Percentiles rank a stretch among this genome's conserved stretches.
phyloP scores from a whole-genome alignment of 2,329 filamentous ascomycete species.

The Alternaria triticina region DNA sequence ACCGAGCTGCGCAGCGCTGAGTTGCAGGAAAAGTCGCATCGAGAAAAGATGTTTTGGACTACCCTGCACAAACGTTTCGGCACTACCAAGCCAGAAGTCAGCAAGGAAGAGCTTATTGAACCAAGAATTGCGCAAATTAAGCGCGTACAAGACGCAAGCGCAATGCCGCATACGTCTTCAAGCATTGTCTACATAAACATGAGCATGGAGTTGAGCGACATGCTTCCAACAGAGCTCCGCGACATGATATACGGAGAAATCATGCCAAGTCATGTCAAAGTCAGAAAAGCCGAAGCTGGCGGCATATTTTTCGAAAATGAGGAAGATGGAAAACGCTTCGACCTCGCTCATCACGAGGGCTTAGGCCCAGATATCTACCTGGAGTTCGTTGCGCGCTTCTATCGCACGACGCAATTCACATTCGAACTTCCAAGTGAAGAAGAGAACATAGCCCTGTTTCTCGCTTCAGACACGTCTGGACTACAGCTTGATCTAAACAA shows the following conservation, averaged over 20 bases:
- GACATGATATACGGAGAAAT: neutral
- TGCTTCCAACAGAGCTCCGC: neutral
- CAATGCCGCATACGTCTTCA: neutral
- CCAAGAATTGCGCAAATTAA: neutral
- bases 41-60: neutral
- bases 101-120: neutral
- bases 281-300: neutral
- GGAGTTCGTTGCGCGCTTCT: neutral
- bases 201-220: neutral
- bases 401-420: neutral
- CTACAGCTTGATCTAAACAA: neutral
- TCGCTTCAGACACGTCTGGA: neutral
- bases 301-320: neutral
- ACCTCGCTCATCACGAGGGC: neutral
- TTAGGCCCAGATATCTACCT: neutral
- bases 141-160: neutral
- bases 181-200: neutral
- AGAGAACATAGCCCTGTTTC: neutral
- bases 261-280: neutral
- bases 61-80: neutral
- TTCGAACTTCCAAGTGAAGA: neutral
- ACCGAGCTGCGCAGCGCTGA: neutral
- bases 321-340: neutral
- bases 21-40: neutral
- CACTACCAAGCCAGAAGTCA: neutral